Base-by-base conservation (phyloP, 208 protist genomes). In the Lotmaria passim region DNA sequence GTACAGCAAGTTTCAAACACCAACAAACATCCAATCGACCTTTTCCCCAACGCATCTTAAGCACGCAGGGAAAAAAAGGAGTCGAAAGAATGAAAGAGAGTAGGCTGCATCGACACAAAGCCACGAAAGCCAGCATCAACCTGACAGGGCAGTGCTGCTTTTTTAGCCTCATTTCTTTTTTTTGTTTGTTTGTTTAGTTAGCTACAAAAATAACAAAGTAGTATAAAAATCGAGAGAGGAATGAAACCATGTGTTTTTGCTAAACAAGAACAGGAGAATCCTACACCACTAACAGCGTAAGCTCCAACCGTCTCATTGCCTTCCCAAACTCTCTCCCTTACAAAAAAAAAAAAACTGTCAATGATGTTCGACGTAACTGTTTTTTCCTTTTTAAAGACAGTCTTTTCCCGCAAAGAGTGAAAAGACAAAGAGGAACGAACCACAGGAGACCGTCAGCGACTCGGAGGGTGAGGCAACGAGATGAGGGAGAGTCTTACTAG, bases 161-260 rank as follows among this genome's bases (percentile, higher is more conserved):
- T n/a, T n/a, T n/a, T n/a, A n/a, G n/a, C n/a, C n/a, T n/a, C n/a
- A n/a, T n/a, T 52, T 38, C 23, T 69, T 53, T 70, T 33, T 69
- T 47, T 47, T 66, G 65, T 46, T 64, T 47, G 51, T 77, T 60
- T 43, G 21, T 60, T 50, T 7, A 51, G 15, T 56, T n/a, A 15
- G 15, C 30, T 39, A 59, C 21, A 59, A 30, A 44, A 59, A 57
- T n/a, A n/a, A n/a, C n/a, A n/a, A n/a, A 44, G 38, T 39, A 14
- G 14, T 61, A 72, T 36, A 28, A 68, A 68, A 55, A 28, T 57
- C 36, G 47, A 56, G 36, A 56, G 33, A 34, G 51, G 41, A 41
- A 61, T 8, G 69, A 72, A 76, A 67, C 47, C 47, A 19, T 52
- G 21, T 52, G 47, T 30, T 52, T 52, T 19, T 41, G 12, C n/a